Conservation (phyloP, 1,139 yeast genomes). For the Zygosaccharomyces sapae region DNA sequence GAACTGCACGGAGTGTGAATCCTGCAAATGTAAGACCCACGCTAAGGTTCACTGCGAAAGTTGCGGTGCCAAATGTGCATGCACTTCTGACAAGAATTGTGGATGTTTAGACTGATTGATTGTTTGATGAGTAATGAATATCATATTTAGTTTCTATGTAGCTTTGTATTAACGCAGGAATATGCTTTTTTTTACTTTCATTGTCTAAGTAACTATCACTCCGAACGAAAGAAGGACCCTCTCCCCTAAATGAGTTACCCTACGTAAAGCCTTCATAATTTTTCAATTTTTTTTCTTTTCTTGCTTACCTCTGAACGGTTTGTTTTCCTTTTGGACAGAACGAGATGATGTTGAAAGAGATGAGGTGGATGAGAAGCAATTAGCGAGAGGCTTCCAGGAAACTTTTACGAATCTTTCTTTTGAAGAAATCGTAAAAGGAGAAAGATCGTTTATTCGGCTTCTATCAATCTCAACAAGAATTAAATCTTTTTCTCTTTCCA, state of each 20-base stretch:
- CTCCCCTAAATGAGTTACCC: not conserved
- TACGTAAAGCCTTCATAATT: not conserved
- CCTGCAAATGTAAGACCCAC: not conserved
- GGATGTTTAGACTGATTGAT: not conserved
- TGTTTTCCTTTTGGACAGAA: slow-evolving; percentile 5
- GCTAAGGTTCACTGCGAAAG: not conserved
- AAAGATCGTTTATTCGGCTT: not conserved
- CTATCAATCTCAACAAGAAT: not conserved
- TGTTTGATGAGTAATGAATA: not conserved
- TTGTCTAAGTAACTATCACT: not conserved
- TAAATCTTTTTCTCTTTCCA: not conserved
- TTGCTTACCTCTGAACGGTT: slow-evolving; percentile 1
- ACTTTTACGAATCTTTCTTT: not conserved
- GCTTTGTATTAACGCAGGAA: not conserved
- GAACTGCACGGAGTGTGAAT: not conserved
- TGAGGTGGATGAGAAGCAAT: slow-evolving; percentile 6
- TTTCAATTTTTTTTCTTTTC: slow-evolving; percentile 1
- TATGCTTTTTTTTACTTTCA: not conserved
- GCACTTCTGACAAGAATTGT: not conserved
- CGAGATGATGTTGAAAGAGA: slow-evolving; percentile 2
- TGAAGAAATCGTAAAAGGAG: not conserved
- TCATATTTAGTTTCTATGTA: not conserved
- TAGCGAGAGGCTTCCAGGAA: not conserved
- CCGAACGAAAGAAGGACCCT: not conserved
- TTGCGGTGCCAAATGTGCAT: not conserved